These are phyloP conservation scores for Cytospora mali DNA, from an alignment of 2,329 filamentous ascomycete species.

Conservation along the genomic window DNA sequence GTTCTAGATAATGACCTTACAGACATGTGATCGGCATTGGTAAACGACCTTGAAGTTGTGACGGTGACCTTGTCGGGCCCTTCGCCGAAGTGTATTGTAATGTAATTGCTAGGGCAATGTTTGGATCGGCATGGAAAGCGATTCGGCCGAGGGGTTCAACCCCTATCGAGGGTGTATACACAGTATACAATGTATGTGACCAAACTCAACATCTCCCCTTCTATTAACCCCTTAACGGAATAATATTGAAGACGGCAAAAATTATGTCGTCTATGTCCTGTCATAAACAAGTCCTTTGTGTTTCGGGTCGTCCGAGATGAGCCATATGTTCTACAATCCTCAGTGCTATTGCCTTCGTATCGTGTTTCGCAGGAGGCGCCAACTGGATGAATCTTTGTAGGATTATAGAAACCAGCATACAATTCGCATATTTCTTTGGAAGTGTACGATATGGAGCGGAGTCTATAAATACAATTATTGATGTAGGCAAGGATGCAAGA, in stretches of 20 bases:
- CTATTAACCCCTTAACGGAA: no score
- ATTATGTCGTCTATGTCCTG: no score
- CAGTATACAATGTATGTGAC: neutral
- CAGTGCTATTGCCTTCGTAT: neutral
- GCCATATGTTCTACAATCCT: neutral
- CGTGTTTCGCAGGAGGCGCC: neutral
- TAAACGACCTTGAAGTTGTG: conserved; percentile 2
- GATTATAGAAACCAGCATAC: neutral
- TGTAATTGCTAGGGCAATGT: no score
- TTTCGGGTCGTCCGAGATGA: neutral
- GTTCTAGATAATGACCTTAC: conserved; percentile 9
- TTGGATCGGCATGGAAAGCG: neutral
- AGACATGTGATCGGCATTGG: conserved; percentile 12
- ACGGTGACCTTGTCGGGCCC: conserved; percentile 7
- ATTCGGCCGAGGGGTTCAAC: neutral
- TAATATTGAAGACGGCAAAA: neutral
- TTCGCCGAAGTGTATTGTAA: neutral
- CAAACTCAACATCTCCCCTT: neutral
- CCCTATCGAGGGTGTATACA: neutral
- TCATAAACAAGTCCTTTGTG: neutral
- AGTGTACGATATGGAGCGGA: neutral
- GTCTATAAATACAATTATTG: no score
- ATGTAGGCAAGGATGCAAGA: no score
- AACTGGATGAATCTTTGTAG: no score
- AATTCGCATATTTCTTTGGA: neutral